Evolutionary conservation across 441 rosid species (phyloP), one percentile per base, ranked within the genome.

Genomic region (Rhodomyrtus psidioides): DNA sequence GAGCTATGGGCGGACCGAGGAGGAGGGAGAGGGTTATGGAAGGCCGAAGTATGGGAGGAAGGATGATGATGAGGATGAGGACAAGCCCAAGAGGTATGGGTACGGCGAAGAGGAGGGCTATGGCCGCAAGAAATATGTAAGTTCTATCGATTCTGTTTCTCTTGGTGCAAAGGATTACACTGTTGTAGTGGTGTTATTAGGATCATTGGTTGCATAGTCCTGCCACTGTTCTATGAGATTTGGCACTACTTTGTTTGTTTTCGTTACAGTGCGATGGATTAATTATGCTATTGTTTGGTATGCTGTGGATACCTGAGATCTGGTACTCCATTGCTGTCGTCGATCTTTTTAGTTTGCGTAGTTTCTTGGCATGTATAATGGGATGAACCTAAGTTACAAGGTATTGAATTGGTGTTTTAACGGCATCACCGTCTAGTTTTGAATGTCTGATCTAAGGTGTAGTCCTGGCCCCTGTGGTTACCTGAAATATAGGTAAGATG

Each of bases 101-200:
- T 86, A 83, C 82, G 94, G 88, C 42, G 93, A 92, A 85, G 93
- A 89, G 59, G 62, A 54, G 86, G 87, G 94, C 92, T 90, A 91
- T 89, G 96, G 94, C 76, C 95, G 95, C 90, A 93, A 93, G 94
- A 94, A 93, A 87, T 86, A 93, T 87, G 94, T 93, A 70, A 88
- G 90, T 85, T 59, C 42, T 85, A 65, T 55, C 46, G 28, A 27
- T 59, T 79, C 83, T 23, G 39, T 75, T 46, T 56, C 30, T 26
- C 28, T 28, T 14, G 44, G 39, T 27, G 27, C 60, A 54, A 21
- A 24, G 46, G 53, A 57, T 55, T 27, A 44, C 51, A 54, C 28
- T 54, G 49, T 34, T n/a, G 24, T 81, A 57, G 28, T 26, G 83
- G 28, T 26, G 82, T 34, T 34, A 84, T 23, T 59, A 21, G 60